Percentiles rank a stretch among this genome's conserved stretches.
phyloP scores from a whole-genome alignment of 1,284 basidiomycete species.

The Gomphus bonarii region DNA sequence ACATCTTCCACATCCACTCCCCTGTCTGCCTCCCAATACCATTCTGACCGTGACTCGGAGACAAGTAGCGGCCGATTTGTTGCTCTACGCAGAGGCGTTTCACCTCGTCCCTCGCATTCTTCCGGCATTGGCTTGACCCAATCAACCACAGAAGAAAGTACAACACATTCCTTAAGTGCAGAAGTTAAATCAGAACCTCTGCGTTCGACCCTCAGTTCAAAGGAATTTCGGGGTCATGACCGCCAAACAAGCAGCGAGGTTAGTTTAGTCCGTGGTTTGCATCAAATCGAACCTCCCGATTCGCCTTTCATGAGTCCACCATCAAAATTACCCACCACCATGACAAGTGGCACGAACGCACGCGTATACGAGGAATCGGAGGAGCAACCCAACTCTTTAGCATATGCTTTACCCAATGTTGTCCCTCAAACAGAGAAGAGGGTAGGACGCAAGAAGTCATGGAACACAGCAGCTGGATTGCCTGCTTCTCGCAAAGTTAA shows the following conservation, averaged over 20 bases:
- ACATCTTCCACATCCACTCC: constrained; percentile 55
- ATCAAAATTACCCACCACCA: constrained; percentile 29
- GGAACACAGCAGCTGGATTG: constrained; percentile 12
- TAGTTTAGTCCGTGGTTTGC: constrained; percentile 21
- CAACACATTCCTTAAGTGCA: neutral
- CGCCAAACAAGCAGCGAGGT: constrained; percentile 10
- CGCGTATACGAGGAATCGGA: constrained; percentile 20
- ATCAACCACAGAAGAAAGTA: neutral
- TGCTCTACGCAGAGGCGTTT: constrained; percentile 51
- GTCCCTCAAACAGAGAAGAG: constrained; percentile 22
- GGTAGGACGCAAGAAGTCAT: constrained; percentile 27
- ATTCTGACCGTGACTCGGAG: constrained; percentile 48
- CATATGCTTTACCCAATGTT: constrained; percentile 25
- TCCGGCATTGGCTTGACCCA: neutral
- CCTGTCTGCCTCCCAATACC: constrained; percentile 26
- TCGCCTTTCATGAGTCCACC: constrained; percentile 35
- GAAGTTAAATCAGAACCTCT: neutral
- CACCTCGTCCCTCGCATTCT: constrained; percentile 53
- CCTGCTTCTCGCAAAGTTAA: constrained; percentile 28
- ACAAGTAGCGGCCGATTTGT: constrained; percentile 41
- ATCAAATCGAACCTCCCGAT: constrained; percentile 24
- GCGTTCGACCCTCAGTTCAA: neutral
- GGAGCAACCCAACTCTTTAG: constrained; percentile 27
- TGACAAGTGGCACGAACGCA: constrained; percentile 13
- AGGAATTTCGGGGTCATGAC: neutral